Conservation (phyloP, 805 yeast genomes). For the Wickerhamomyces bisporus region DNA sequence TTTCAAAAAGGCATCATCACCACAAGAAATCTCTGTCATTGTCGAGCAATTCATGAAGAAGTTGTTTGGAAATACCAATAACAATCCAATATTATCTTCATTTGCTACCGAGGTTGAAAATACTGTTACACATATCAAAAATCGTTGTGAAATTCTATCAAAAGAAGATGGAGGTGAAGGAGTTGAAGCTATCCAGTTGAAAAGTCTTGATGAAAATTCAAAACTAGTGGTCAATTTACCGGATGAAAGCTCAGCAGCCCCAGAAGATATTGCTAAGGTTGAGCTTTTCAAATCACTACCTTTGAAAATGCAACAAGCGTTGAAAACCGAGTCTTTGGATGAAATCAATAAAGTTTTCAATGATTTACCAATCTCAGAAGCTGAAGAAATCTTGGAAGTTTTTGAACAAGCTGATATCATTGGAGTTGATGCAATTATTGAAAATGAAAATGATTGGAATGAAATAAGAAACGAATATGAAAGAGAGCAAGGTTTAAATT, state of each 20-base stretch:
- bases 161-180: conserved; percentile 34
- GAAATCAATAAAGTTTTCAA: conserved; percentile 81
- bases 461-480: conserved; percentile 44
- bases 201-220: conserved; percentile 79
- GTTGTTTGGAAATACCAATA: conserved; percentile 32
- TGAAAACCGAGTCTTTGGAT: conserved; percentile 66
- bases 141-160: conserved; percentile 65
- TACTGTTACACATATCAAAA: conserved; percentile 70
- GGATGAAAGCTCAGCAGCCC: conserved; percentile 41
- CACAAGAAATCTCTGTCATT: conserved; percentile 34
- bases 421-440: conserved; percentile 72
- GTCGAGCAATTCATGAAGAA: conserved; percentile 65
- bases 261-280: conserved; percentile 37
- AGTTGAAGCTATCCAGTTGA: conserved; percentile 80
- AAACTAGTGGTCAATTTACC: conserved; percentile 72
- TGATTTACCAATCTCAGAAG: conserved; percentile 64
- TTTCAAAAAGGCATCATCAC: conserved; percentile 30
- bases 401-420: conserved; percentile 80
- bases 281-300: conserved; percentile 57
- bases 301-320: conserved; percentile 63
- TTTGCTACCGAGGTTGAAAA: conserved; percentile 68
- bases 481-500: conserved; percentile 6
- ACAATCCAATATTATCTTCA: conserved; percentile 61
- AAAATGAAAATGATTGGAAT: conserved; percentile 65
- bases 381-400: conserved; percentile 68